These are phyloP conservation scores for Tylopilus sp. DNA, from an alignment of 768 basidiomycete species.

Conservation along the genomic window DNA sequence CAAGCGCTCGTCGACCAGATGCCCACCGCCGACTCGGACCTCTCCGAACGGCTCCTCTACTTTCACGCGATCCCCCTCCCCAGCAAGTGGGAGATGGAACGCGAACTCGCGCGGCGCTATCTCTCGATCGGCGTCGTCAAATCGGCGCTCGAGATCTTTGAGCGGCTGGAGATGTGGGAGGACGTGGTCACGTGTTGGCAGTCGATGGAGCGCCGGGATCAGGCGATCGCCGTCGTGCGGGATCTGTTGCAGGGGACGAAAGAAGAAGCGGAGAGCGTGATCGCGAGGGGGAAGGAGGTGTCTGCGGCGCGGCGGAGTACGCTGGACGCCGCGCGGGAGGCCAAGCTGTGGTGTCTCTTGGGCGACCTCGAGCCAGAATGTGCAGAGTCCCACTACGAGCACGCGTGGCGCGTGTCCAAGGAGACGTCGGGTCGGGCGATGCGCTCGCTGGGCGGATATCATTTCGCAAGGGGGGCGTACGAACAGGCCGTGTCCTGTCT, in stretches of 20 bases:
- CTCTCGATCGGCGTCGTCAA: constrained; percentile 82
- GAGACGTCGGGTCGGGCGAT: constrained; percentile 85
- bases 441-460: constrained; percentile 83
- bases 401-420: constrained; percentile 80
- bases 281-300: constrained; percentile 54
- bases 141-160: constrained; percentile 91
- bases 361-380: constrained; percentile 83
- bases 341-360: constrained; percentile 92
- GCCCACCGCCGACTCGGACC: constrained; percentile 77
- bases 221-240: constrained; percentile 74
- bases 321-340: constrained; percentile 69
- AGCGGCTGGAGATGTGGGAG: constrained; percentile 98
- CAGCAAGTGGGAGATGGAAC: constrained; percentile 90
- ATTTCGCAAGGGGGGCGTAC: constrained; percentile 70
- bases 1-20: constrained; percentile 97
- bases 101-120: constrained; percentile 83
- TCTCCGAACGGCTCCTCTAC: constrained; percentile 73
- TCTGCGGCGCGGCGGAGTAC: constrained; percentile 39
- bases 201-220: constrained; percentile 73
- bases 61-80: constrained; percentile 82
- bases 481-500: constrained; percentile 62
- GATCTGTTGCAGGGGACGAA: constrained; percentile 83
- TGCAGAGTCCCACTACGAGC: constrained; percentile 71
- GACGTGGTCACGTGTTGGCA: constrained; percentile 90
- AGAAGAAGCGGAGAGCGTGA: constrained; percentile 75